Evolutionary conservation across 176 grass and related monocot species (phyloP).

Genomic region (Musa itinerans): DNA sequence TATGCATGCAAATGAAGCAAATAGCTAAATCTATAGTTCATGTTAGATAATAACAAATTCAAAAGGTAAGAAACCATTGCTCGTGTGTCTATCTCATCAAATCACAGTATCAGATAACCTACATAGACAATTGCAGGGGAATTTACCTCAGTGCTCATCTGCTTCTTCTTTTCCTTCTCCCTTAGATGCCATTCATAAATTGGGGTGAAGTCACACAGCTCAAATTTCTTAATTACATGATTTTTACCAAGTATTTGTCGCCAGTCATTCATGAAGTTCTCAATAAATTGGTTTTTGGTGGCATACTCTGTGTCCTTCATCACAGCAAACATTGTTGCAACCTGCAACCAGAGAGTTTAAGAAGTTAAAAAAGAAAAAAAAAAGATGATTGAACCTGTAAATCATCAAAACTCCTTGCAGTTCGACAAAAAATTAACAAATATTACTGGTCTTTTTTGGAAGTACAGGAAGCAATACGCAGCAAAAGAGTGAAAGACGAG

Average conservation of each 20-base stretch:
- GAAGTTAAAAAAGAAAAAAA: background rate
- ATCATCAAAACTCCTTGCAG: background rate
- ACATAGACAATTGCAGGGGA: background rate
- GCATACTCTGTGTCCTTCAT: constrained; percentile 93
- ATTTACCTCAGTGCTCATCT: constrained; percentile 83
- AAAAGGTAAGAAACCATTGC: background rate
- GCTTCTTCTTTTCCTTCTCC: constrained; percentile 97
- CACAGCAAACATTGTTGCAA: constrained; percentile 99
- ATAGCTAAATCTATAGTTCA: background rate
- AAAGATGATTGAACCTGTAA: background rate
- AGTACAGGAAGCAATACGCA: constrained; percentile 3
- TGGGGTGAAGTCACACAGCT: constrained; percentile 81
- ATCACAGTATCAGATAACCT: background rate
- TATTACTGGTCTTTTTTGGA: background rate
- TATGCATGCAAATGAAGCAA: background rate
- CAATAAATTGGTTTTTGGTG: constrained; percentile 51
- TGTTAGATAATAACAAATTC: background rate
- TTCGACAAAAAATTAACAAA: background rate
- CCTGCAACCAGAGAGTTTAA: constrained; percentile 27
- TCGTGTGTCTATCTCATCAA: background rate
- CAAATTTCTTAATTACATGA: constrained; percentile 89
- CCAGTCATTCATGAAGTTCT: constrained; percentile 91
- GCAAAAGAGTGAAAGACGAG: constrained; percentile 10
- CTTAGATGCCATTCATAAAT: constrained; percentile 93
- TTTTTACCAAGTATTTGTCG: constrained; percentile 72